These are phyloP conservation scores for Anisodus acutangulus DNA, from an alignment of 257 asterid species.

Conservation along the genomic window DNA sequence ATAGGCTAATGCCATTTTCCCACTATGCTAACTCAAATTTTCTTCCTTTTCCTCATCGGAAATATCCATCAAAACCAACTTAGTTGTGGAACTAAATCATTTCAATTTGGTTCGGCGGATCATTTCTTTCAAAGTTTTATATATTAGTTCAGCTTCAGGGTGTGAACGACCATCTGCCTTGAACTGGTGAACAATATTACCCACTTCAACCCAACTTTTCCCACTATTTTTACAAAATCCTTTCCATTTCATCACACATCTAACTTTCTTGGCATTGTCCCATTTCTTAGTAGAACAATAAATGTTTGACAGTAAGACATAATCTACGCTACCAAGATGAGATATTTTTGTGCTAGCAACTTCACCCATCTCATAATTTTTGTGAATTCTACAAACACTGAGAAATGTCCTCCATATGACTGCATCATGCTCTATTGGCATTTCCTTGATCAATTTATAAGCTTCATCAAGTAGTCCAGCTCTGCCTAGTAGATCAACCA, in stretches of 20 bases:
- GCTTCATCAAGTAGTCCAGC: constrained; percentile 75
- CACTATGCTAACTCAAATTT: constrained; percentile 72
- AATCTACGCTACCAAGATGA: constrained; percentile 68
- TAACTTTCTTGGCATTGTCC: constrained; percentile 63
- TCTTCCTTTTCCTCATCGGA: constrained; percentile 87
- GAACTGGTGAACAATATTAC: constrained; percentile 62
- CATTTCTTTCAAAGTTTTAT: constrained; percentile 60
- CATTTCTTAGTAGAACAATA: constrained; percentile 67
- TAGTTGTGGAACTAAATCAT: constrained; percentile 55
- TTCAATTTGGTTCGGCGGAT: constrained; percentile 53
- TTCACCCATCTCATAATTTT: constrained; percentile 61
- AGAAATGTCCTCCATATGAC: constrained; percentile 73
- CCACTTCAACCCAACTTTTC: constrained; percentile 75
- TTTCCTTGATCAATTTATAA: constrained; percentile 55
- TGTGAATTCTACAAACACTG: constrained; percentile 72
- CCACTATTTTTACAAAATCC: constrained; percentile 64
- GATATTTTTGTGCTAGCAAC: constrained; percentile 51
- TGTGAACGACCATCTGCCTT: constrained; percentile 69
- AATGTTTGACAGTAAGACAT: constrained; percentile 64
- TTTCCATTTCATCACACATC: constrained; percentile 57
- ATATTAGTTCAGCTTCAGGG: constrained; percentile 55
- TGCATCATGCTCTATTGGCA: constrained; percentile 72
- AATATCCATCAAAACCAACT: constrained; percentile 79
- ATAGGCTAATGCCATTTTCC: constrained; percentile 72
- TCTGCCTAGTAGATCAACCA: constrained; percentile 75